A percentile compares a stretch with the other conserved stretches of the same genome.
phyloP scores from a whole-genome alignment of 2,329 filamentous ascomycete species.

The Exophiala aquamarina region DNA sequence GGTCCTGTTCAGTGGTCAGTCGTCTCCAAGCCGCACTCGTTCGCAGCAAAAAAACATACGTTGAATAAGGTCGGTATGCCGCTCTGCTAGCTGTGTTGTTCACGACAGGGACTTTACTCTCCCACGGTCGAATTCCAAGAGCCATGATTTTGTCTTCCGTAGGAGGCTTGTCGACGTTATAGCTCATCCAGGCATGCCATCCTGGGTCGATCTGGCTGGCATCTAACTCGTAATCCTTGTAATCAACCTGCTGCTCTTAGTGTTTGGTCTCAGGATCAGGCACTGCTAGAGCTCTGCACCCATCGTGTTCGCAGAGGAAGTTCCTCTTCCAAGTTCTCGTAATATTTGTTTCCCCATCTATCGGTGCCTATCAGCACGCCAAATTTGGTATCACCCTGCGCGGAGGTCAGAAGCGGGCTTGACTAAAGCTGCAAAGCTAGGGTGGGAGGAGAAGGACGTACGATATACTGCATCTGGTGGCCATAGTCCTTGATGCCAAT shows the following conservation, averaged over 20 bases:
- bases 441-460: not conserved
- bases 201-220: slow-evolving; percentile 78
- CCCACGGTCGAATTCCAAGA: slow-evolving; percentile 70
- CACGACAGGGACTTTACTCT: slow-evolving; percentile 69
- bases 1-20: slow-evolving; percentile 26
- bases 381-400: slow-evolving; percentile 89
- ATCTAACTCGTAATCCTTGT: slow-evolving; percentile 74
- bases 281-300: slow-evolving; percentile 7
- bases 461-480: slow-evolving; percentile 72
- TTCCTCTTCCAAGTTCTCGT: slow-evolving; percentile 87
- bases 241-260: slow-evolving; percentile 86
- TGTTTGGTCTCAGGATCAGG: slow-evolving; percentile 61
- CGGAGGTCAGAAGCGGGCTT: slow-evolving; percentile 13
- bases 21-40: no score
- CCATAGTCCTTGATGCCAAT: slow-evolving; percentile 91
- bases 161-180: slow-evolving; percentile 85
- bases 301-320: slow-evolving; percentile 63
- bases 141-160: slow-evolving; percentile 71
- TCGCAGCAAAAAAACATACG: slow-evolving; percentile 78
- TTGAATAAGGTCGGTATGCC: slow-evolving; percentile 91
- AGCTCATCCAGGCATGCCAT: slow-evolving; percentile 98
- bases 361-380: slow-evolving; percentile 82
- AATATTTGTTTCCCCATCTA: slow-evolving; percentile 96
- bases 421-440: not conserved
- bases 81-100: slow-evolving; percentile 74